Evolutionary conservation across 257 asterid genomes (phyloP), one percentile per base, ranked within the genome.

Genomic region (Penstemon barbatus): DNA sequence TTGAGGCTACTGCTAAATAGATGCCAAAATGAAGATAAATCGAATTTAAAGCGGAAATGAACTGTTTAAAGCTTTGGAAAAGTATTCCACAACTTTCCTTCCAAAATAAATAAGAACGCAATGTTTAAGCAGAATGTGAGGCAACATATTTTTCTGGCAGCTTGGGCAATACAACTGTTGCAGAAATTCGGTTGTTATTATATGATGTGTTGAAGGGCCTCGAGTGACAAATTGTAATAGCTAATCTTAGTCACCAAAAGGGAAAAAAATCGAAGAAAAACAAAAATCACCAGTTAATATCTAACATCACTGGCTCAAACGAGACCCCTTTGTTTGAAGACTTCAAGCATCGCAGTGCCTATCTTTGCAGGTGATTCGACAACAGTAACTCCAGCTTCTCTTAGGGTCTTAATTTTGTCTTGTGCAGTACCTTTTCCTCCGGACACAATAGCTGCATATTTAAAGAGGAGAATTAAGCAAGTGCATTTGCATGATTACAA

Each of bases 281-380:
- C 61, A 70, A 71, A 60, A 65, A 1, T 54, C 6, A 51, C 44
- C 39, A 19, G n/a, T 12, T 56, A 12, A 61, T 54, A 40, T 45
- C 61, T 56, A 12, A 61, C 46, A 40, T 45, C 61, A 41, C 54
- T 58, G 61, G 60, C 78, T 85, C 85, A 86, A 53, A 82, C 80
- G 41, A 93, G 94, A 50, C 97, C 96, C 77, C 94, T 84, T 72
- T 88, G 96, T 76, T 85, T 88, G 84, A 93, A 90, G 77, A 88
- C 97, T 12, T 90, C 95, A 54, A 81, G 83, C 92, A 92, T 92
- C 42, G 95, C 91, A 5, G 80, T 51, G 65, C 98, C 98, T 53
- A 92, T 88, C 82, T 90, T 90, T 19, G 97, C 98, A 39, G 98
- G 98, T 1, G 98, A 92, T 70, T 92, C 96, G 5, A 89, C 92